Percentiles rank a stretch among this genome's conserved stretches.
Evolutionary conservation across 73 alveolate species (phyloP).

Genomic region (Paramecium caudatum): DNA sequence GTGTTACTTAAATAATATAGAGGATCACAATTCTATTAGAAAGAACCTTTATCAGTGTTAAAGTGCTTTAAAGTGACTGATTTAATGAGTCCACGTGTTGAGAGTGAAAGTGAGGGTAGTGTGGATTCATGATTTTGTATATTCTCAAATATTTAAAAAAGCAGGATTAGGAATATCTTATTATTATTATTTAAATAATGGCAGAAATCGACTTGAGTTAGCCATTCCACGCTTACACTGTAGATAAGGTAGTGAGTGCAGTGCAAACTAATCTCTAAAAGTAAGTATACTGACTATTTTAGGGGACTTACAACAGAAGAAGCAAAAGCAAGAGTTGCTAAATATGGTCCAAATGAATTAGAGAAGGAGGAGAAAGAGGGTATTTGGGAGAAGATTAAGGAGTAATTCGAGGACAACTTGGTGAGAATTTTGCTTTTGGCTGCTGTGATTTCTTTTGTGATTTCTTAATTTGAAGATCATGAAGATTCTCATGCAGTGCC

Average conservation of each 20-base stretch:
- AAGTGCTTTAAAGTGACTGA: conserved; percentile 10
- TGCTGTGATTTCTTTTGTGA: conserved; percentile 92
- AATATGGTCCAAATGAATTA: conserved; percentile 92
- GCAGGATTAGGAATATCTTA: not conserved
- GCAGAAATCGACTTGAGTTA: not conserved
- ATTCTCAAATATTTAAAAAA: conserved; percentile 16
- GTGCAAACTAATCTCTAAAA: not conserved
- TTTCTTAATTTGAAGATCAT: conserved; percentile 73
- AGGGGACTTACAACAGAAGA: conserved; percentile 22
- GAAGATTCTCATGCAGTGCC: conserved; percentile 72
- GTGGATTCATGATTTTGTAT: not conserved
- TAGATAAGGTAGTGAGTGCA: not conserved
- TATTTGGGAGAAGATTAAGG: conserved; percentile 92
- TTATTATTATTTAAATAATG: not conserved
- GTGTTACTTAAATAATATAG: no score
- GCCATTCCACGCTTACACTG: conserved; percentile 9
- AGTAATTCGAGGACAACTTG: conserved; percentile 92
- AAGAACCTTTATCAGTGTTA: not conserved
- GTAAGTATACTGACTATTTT: not conserved
- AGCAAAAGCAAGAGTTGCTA: conserved; percentile 56
- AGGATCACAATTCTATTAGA: not conserved
- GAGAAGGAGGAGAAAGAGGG: conserved; percentile 91
- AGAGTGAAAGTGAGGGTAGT: not conserved
- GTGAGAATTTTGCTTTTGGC: conserved; percentile 95
- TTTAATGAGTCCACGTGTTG: not conserved